A percentile compares a stretch with the other conserved stretches of the same genome.
Conservation (phyloP, 208 protist species). For the Spongospora subterranea region DNA sequence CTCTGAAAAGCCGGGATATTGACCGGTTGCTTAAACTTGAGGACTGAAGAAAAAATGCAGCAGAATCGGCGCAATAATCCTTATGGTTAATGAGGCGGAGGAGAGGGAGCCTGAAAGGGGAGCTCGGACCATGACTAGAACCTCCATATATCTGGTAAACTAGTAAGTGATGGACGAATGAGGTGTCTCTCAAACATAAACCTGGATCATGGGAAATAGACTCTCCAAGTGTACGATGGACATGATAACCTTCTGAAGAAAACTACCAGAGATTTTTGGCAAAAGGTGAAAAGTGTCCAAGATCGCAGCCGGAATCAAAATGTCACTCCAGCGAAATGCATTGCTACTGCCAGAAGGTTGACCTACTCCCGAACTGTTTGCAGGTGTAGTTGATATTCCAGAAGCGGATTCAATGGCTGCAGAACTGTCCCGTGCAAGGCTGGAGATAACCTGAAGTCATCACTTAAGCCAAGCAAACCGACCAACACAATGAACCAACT, state of each 20-base stretch:
- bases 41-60: background rate
- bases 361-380: no score
- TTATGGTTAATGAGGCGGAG: slow-evolving; percentile 5
- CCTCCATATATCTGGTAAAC: background rate
- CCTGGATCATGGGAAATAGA: background rate
- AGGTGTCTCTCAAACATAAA: background rate
- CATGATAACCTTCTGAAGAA: slow-evolving; percentile 28
- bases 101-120: background rate
- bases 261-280: background rate
- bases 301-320: slow-evolving; percentile 21
- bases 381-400: no score
- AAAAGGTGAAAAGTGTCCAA: slow-evolving; percentile 47
- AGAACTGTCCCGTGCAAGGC: background rate
- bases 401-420: no score
- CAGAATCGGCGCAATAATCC: background rate
- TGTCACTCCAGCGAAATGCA: slow-evolving; percentile 44
- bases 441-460: background rate
- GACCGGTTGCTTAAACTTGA: background rate
- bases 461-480: background rate
- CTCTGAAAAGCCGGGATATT: slow-evolving; percentile 5
- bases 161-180: background rate
- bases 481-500: background rate
- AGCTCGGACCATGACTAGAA: background rate
- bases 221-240: background rate
- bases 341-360: no score